Evolutionary conservation across 345 rosid genomes (phyloP), one percentile per base, ranked within the genome.

Genomic region (Populus nigra): DNA sequence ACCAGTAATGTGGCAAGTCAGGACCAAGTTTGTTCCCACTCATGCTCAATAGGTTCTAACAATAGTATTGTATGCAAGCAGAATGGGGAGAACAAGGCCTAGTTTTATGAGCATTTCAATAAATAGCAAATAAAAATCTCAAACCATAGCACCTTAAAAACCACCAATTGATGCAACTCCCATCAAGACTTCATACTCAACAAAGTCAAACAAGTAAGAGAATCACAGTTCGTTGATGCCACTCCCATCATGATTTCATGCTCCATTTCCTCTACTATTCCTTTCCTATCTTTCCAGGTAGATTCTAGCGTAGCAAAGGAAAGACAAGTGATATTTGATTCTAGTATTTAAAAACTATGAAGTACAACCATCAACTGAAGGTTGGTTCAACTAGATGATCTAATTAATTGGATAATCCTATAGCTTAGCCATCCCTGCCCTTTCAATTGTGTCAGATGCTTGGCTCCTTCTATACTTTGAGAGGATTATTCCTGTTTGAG

Each of bases 51-150:
- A 43, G 75, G 13, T 72, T 35, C 53, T 20, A 11, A 18, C 10
- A 35, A 20, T 20, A 36, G 9, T 72, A 6, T 5, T 29, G 53
- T 18, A 62, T 18, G 39, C 39, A 73, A 62, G 38, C 25, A 71
- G 74, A 12, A 5, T 7, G 17, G 17, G 39, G 13, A 29, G 45
- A 69, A 69, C 5, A 25, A 69, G 25, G 15, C 57, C 57, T 25
- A 72, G 57, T 75, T 23, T 61, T 45, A 47, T 49, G 31, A 66
- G 50, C 36, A 76, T 53, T 68, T n/a, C 36, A 53, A 53, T 49
- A 11, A 15, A 7, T 16, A 53, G 23, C 36, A 50, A 11, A 18
- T 67, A 36, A 53, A 66, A 10, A 18, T 31, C 17, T 20, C 33
- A 31, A 47, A 59, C 29, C 15, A 22, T n/a, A 8, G 59, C n/a